A percentile compares a stretch with the other conserved stretches of the same genome.
These are phyloP conservation scores for Arthroderma sp. DNA, from an alignment of 2,329 filamentous ascomycete species.

Conservation along the genomic window DNA sequence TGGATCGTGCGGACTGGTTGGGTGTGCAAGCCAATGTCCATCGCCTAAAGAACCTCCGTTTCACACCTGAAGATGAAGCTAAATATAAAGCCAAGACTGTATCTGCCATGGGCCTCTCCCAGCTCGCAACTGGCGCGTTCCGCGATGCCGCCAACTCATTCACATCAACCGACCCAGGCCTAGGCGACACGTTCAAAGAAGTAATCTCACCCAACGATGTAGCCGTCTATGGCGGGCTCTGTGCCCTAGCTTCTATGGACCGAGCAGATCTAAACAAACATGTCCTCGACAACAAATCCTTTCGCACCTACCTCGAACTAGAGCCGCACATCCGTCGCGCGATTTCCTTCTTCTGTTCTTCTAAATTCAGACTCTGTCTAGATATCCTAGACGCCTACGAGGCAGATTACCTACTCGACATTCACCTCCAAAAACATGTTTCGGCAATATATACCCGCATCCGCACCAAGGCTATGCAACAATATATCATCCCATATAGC, in stretches of 20 bases:
- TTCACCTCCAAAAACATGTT: conserved; percentile 69
- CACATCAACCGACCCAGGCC: conserved; percentile 47
- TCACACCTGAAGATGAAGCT: conserved; percentile 44
- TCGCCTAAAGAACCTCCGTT: conserved; percentile 39
- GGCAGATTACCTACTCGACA: conserved; percentile 77
- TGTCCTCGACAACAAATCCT: conserved; percentile 68
- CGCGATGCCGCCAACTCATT: conserved; percentile 60
- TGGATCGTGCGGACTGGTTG: conserved; percentile 68
- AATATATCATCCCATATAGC: conserved; percentile 85
- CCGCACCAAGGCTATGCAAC: conserved; percentile 79
- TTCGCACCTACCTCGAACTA: conserved; percentile 78
- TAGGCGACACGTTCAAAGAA: conserved; percentile 50
- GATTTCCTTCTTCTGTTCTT: conserved; percentile 76
- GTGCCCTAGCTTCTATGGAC: conserved; percentile 81
- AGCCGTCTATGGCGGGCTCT: conserved; percentile 79
- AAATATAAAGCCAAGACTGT: conserved; percentile 53
- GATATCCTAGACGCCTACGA: conserved; percentile 69
- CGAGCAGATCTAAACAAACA: conserved; percentile 57
- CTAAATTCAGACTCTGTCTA: conserved; percentile 76
- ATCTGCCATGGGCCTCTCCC: conserved; percentile 47
- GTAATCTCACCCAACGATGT: conserved; percentile 75
- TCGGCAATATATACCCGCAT: conserved; percentile 58
- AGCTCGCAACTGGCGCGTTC: conserved; percentile 45
- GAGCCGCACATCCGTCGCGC: conserved; percentile 91
- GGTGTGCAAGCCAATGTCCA: conserved; percentile 50